Conservation (phyloP, 1,284 basidiomycete species). For the Puccinia polysora region DNA sequence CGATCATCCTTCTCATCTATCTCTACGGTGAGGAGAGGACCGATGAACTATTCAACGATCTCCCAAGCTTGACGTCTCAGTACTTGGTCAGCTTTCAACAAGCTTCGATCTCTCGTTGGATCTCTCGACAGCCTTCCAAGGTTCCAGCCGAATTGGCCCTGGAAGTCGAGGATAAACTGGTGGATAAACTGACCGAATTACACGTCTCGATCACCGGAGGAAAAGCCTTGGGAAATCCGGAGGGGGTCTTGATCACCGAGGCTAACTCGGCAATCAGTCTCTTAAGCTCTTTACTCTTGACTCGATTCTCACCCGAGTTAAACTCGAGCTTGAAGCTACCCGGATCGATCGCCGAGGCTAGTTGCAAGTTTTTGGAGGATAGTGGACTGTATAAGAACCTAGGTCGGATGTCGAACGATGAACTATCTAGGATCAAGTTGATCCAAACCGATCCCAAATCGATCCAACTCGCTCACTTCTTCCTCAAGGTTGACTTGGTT, state of each 20-base stretch:
- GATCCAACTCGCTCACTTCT: constrained; percentile 65
- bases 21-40: constrained; percentile 46
- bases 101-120: constrained; percentile 52
- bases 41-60: neutral
- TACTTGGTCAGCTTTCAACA: constrained; percentile 53
- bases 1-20: constrained; percentile 53
- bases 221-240: constrained; percentile 1
- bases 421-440: neutral
- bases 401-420: neutral
- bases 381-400: constrained; percentile 18
- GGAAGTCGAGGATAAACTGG: constrained; percentile 38
- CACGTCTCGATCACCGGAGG: neutral
- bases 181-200: constrained; percentile 23
- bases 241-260: constrained; percentile 19
- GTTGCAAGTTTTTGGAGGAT: constrained; percentile 14
- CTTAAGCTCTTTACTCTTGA: constrained; percentile 26
- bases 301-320: constrained; percentile 33
- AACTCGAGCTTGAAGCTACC: neutral
- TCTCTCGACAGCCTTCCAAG: constrained; percentile 48
- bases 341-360: constrained; percentile 5
- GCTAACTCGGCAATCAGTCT: constrained; percentile 14
- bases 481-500: constrained; percentile 65
- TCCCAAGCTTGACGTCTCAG: constrained; percentile 27
- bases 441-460: constrained; percentile 5
- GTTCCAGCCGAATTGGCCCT: constrained; percentile 34